These are phyloP conservation scores for Poronia punctata DNA, from an alignment of 495 filamentous ascomycete genomes.

Conservation along the genomic window DNA sequence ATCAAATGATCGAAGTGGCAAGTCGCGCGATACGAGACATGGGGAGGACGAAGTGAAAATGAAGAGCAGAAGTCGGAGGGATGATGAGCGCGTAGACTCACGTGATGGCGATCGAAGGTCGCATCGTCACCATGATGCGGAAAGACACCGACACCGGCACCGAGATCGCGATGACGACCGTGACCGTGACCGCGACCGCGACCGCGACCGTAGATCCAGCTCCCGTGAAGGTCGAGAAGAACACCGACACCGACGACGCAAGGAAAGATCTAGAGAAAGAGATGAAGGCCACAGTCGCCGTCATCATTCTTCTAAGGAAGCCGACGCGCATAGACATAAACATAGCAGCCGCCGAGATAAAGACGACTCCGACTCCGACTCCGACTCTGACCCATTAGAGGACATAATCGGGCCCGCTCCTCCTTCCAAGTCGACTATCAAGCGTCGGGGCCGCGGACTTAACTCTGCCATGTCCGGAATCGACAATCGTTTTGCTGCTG, in stretches of 20 bases:
- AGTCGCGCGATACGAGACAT: not conserved
- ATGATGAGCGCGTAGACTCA: constrained; percentile 17
- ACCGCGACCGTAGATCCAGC: constrained; percentile 1
- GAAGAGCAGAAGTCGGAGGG: constrained; percentile 5
- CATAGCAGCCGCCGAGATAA: constrained; percentile 4
- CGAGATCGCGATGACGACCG: not conserved
- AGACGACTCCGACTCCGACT: constrained; percentile 19
- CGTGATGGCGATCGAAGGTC: constrained; percentile 24
- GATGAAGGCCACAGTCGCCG: constrained; percentile 9
- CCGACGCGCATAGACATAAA: constrained; percentile 8
- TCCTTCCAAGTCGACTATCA: constrained; percentile 44
- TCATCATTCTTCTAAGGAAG: constrained; percentile 3
- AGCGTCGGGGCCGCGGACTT: constrained; percentile 71
- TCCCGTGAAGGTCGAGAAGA: constrained; percentile 1
- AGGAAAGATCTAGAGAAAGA: constrained; percentile 26
- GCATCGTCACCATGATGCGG: not conserved
- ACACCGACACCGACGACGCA: constrained; percentile 17
- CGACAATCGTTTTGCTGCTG: constrained; percentile 67
- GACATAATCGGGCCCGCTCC: constrained; percentile 74
- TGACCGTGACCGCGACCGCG: not conserved
- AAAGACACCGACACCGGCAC: not conserved
- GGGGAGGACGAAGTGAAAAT: constrained; percentile 5
- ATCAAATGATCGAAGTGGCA: constrained; percentile 3
- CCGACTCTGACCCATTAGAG: constrained; percentile 71
- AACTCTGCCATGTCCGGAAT: constrained; percentile 54